phyloP scores from a whole-genome alignment of 331 rosid genomes.

The Rhamnella rubrinervis region DNA sequence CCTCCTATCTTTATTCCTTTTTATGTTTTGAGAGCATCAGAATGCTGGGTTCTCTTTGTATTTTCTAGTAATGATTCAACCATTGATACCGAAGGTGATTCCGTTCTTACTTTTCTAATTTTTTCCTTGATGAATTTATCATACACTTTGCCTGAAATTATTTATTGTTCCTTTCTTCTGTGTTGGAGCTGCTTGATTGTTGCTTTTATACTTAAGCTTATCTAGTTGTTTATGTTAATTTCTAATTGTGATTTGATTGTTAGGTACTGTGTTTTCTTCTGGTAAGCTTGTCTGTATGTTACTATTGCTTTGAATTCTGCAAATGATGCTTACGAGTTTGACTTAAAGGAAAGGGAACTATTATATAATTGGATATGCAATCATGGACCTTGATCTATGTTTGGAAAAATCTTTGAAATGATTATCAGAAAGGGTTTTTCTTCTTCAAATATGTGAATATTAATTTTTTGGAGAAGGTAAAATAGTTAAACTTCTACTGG shows the following conservation, averaged over 20 bases:
- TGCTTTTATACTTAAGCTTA: background rate
- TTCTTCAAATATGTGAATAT: too few species aligned
- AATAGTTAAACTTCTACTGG: too few species aligned
- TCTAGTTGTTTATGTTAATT: background rate
- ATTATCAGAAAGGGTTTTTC: too few species aligned
- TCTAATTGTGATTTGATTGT: background rate
- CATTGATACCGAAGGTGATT: conserved; percentile 6
- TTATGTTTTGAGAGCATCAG: conserved; percentile 21
- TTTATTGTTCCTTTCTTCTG: conserved; percentile 4
- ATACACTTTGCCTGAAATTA: background rate
- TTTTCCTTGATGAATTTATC: background rate
- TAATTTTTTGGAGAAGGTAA: too few species aligned
- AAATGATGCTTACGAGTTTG: background rate
- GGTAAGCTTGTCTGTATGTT: conserved; percentile 1
- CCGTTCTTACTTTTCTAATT: background rate
- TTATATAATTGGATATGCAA: background rate
- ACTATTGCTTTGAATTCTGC: conserved; percentile 9
- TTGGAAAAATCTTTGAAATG: too few species aligned
- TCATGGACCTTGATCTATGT: too few species aligned
- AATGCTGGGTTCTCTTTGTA: conserved; percentile 15
- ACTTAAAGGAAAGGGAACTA: background rate
- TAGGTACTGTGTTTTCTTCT: conserved; percentile 12
- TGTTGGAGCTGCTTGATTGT: background rate
- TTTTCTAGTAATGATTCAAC: conserved; percentile 8
- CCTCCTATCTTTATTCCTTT: conserved; percentile 17